Percentiles rank a stretch among this genome's conserved stretches.
These are phyloP conservation scores for Aspergillus floridensis DNA, from an alignment of 2,329 filamentous ascomycete species.

Conservation along the genomic window DNA sequence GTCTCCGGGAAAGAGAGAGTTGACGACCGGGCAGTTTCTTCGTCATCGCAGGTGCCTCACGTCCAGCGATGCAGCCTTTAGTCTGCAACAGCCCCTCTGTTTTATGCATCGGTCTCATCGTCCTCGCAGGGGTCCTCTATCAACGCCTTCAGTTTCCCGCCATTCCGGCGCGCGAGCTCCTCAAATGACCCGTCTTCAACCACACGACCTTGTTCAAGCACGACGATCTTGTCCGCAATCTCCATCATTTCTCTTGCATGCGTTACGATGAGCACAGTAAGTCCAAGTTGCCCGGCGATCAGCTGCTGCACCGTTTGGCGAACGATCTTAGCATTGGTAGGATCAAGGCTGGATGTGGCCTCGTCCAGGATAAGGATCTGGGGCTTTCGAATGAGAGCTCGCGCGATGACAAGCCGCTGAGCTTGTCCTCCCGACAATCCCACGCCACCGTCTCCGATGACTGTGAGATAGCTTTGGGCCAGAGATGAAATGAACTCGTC, in stretches of 20 bases:
- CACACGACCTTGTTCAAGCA: slow-evolving; percentile 65
- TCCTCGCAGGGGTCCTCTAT: slow-evolving; percentile 20
- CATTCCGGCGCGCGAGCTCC: slow-evolving; percentile 51
- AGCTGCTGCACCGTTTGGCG: slow-evolving; percentile 60
- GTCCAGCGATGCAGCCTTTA: neutral
- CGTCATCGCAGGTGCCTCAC: slow-evolving; percentile 4
- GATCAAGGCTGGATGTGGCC: slow-evolving; percentile 77
- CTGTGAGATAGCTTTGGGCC: slow-evolving; percentile 67
- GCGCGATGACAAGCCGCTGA: slow-evolving; percentile 76
- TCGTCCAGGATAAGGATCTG: slow-evolving; percentile 79
- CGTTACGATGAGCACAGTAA: slow-evolving; percentile 78
- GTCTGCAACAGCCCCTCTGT: neutral
- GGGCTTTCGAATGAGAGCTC: slow-evolving; percentile 70
- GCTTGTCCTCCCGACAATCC: slow-evolving; percentile 76
- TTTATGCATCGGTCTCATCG: neutral
- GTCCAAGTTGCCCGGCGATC: slow-evolving; percentile 41
- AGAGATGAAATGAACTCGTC: slow-evolving; percentile 74
- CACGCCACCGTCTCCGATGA: slow-evolving; percentile 73
- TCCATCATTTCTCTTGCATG: slow-evolving; percentile 85
- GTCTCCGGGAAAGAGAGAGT: neutral
- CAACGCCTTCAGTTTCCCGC: slow-evolving; percentile 48
- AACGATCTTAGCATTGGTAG: slow-evolving; percentile 63
- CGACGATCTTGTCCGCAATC: slow-evolving; percentile 68
- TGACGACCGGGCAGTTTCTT: slow-evolving; percentile 11
- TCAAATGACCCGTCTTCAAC: slow-evolving; percentile 69